Evolutionary conservation across 306 rosid species (phyloP), one percentile per base, ranked within the genome.

Genomic region (Lathyrus sativus): DNA sequence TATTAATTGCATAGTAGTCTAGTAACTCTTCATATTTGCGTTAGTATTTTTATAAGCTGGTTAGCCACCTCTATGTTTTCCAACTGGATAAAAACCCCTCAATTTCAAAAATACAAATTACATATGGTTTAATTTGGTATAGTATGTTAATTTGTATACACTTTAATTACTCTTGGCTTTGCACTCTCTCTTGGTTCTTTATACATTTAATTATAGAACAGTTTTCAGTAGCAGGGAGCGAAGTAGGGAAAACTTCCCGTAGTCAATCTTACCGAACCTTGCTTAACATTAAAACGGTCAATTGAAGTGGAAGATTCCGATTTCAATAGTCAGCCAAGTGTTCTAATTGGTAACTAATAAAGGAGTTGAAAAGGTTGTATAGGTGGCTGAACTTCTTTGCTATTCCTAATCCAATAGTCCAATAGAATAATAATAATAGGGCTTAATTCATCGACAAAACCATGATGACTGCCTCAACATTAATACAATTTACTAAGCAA

Each of bases 281-380:
- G 56, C 31, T 45, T 60, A 58, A 75, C 49, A 49, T 41, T 11
- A 28, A 49, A 75, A 48, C 18, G 24, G 35, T 37, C 28, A 44
- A 33, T 64, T 14, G 10, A 8, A 56, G 62, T 22, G 54, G 67
- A 48, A 65, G 67, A 45, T 44, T 74, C 67, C 60, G 37, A 43
- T 43, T 41, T 56, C 41, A 57, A 29, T 55, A 54, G 37, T 33
- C 18, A 65, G 31, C 59, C 37, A 18, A 18, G 61, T 65, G 14
- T 41, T 63, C 12, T 4, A 2, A 1, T 3, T 17, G n/a, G 26
- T 28, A 53, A 28, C 18, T 43, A 12, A 46, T 3, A 24, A 46
- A 74, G 61, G 61, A 29, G 11, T 3, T 44, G 14, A 17, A 53
- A 54, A 22, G 61, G 28, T 54, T 55, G 18, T 53, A 73, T 41